These are phyloP conservation scores for Blastobotrys arbuscula DNA, from an alignment of 1,139 yeast species.

Conservation along the genomic window DNA sequence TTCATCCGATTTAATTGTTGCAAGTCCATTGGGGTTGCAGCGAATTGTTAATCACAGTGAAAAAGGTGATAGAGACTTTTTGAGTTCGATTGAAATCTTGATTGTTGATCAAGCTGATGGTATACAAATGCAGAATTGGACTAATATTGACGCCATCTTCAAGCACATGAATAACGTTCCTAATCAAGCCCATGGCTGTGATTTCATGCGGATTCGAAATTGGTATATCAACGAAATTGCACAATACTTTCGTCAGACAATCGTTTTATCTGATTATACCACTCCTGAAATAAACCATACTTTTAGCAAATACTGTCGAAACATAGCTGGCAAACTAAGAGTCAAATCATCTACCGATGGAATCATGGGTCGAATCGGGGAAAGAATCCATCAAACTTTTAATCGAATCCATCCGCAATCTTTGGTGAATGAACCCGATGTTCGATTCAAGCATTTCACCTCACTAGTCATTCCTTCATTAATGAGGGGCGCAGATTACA, in stretches of 20 bases:
- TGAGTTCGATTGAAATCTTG: slow-evolving; percentile 80
- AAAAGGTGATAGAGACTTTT: slow-evolving; percentile 53
- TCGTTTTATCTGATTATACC: slow-evolving; percentile 63
- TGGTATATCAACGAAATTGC: slow-evolving; percentile 88
- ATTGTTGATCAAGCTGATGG: slow-evolving; percentile 82
- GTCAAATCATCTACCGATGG: slow-evolving; percentile 20
- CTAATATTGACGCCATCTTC: slow-evolving; percentile 63
- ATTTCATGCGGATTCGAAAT: slow-evolving; percentile 85
- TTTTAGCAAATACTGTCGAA: slow-evolving; percentile 51
- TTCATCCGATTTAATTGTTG: slow-evolving; percentile 77
- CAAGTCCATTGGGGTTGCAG: slow-evolving; percentile 88
- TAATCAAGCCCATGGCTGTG: slow-evolving; percentile 72
- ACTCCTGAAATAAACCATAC: slow-evolving; percentile 79
- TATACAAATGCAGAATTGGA: slow-evolving; percentile 91
- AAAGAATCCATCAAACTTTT: slow-evolving; percentile 63
- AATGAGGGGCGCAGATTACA: slow-evolving; percentile 50
- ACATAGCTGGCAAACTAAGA: slow-evolving; percentile 62
- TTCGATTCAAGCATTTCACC: slow-evolving; percentile 73
- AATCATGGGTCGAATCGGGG: slow-evolving; percentile 11
- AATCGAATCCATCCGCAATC: slow-evolving; percentile 48
- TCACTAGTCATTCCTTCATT: slow-evolving; percentile 68
- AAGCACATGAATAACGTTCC: slow-evolving; percentile 75
- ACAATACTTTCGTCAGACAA: slow-evolving; percentile 66
- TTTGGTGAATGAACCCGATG: slow-evolving; percentile 57
- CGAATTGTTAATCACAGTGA: slow-evolving; percentile 58